Evolutionary conservation across 2,329 filamentous ascomycete genomes (phyloP).

Genomic region (Berkeleyomyces rouxiae): DNA sequence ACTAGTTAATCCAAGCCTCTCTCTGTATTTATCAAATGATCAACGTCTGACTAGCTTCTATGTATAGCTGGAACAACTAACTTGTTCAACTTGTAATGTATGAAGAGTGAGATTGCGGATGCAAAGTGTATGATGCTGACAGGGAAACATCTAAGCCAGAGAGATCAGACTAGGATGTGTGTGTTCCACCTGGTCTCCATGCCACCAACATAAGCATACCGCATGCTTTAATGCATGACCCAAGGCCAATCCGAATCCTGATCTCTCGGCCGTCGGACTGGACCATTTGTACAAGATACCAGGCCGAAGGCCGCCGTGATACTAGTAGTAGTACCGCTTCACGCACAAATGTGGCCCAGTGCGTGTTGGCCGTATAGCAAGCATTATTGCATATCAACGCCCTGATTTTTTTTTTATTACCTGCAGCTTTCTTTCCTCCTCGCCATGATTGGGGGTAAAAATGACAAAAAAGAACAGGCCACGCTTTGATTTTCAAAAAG

Average conservation of each 20-base stretch:
- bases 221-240: no score
- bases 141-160: neutral
- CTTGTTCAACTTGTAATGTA: no score
- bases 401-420: neutral
- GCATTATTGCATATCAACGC: neutral
- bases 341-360: neutral
- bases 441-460: neutral
- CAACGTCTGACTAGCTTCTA: no score
- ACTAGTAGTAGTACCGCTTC: no score
- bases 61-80: no score
- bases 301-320: no score
- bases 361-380: neutral
- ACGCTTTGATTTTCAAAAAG: no score
- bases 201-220: neutral
- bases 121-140: neutral
- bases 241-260: neutral
- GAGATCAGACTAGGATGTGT: neutral
- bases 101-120: neutral
- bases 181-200: neutral
- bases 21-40: no score
- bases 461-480: neutral
- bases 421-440: neutral
- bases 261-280: neutral
- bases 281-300: neutral
- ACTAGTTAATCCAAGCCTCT: no score